Conservation (phyloP, 352 stramenopile genomes). For the Aphanomyces invadans region DNA sequence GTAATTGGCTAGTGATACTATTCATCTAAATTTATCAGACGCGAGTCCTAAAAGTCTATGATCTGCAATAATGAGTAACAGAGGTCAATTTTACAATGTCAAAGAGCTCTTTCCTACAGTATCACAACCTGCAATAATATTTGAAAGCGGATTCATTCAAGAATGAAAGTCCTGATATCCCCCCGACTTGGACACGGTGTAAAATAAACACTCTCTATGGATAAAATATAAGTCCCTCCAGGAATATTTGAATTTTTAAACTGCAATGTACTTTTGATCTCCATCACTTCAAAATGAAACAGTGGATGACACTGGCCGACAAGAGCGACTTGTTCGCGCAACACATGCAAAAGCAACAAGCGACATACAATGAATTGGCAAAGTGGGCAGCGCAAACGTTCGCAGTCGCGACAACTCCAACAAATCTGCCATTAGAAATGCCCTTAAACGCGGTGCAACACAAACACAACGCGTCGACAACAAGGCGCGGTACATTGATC, state of each 20-base stretch:
- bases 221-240: not conserved
- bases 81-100: too few relatives aligned
- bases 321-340: not conserved
- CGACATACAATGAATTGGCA: conserved; percentile 7
- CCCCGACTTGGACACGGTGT: conserved; percentile 1
- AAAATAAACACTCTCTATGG: conserved; percentile 13
- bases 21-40: too few relatives aligned
- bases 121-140: too few relatives aligned
- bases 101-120: too few relatives aligned
- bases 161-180: not conserved
- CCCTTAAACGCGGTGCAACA: not conserved
- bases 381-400: not conserved
- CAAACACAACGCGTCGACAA: not conserved
- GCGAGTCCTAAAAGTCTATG: too few relatives aligned
- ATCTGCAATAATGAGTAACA: too few relatives aligned
- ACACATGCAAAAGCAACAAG: not conserved
- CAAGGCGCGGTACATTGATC: not conserved
- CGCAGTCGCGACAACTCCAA: not conserved
- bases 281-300: conserved; percentile 10
- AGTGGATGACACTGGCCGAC: conserved; percentile 7
- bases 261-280: not conserved
- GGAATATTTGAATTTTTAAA: conserved; percentile 6
- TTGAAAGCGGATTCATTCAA: too few relatives aligned
- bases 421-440: conserved; percentile 12
- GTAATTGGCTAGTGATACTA: too few relatives aligned